These are phyloP conservation scores for Lanmaoa rubissima DNA, from an alignment of 768 basidiomycete genomes.

Conservation along the genomic window DNA sequence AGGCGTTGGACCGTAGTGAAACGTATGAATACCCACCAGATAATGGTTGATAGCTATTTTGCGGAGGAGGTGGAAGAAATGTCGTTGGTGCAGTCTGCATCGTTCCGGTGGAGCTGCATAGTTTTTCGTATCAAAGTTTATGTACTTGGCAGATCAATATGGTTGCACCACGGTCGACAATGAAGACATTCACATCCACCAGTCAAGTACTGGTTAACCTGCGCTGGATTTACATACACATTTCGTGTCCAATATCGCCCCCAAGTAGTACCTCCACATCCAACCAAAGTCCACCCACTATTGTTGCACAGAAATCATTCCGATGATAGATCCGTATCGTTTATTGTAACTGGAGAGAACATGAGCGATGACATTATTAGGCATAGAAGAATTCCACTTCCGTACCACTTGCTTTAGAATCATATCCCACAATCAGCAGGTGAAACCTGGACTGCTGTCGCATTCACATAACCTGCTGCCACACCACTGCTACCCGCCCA, in stretches of 20 bases:
- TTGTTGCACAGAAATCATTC: not conserved
- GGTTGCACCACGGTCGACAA: not conserved
- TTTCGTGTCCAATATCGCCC: no score
- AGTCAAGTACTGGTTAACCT: not conserved
- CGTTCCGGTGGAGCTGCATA: constrained; percentile 64
- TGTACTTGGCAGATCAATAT: constrained; percentile 21
- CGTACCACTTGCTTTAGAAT: not conserved
- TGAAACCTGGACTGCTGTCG: not conserved
- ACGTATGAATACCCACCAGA: constrained; percentile 33
- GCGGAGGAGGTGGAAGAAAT: constrained; percentile 38
- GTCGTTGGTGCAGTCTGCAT: constrained; percentile 52
- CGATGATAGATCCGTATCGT: not conserved
- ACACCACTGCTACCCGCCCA: not conserved
- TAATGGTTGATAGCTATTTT: constrained; percentile 35
- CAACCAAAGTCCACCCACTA: no score
- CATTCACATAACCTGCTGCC: not conserved
- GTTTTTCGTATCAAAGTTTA: constrained; percentile 69
- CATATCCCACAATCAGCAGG: not conserved
- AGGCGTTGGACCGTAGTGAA: constrained; percentile 14
- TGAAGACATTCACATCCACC: not conserved
- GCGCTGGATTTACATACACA: no score
- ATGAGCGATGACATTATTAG: not conserved
- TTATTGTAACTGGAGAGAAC: not conserved
- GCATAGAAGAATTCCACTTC: not conserved
- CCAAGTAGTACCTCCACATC: no score